Conservation (phyloP, 1,284 basidiomycete species). For the Irpex sp. region DNA sequence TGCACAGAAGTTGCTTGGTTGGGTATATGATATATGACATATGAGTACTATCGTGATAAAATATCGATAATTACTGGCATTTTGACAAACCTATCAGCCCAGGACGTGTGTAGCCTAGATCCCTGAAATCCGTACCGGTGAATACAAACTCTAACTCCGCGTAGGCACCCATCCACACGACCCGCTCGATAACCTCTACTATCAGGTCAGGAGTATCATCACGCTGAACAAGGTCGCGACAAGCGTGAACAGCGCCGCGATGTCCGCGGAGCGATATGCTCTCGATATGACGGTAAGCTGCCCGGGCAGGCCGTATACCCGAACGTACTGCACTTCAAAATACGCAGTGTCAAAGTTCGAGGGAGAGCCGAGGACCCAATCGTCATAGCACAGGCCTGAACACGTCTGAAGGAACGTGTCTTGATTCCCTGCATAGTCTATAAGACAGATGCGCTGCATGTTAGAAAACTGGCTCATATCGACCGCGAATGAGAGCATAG, state of each 20-base stretch:
- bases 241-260: conserved; percentile 12
- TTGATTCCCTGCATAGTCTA: conserved; percentile 36
- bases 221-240: conserved; percentile 3
- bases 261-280: conserved; percentile 19
- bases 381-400: conserved; percentile 62
- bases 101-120: background rate
- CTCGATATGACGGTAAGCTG: conserved; percentile 25
- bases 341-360: conserved; percentile 68
- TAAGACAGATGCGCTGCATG: background rate
- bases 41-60: background rate
- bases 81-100: background rate
- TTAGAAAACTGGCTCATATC: background rate
- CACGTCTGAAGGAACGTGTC: conserved; percentile 63
- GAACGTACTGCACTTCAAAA: conserved; percentile 68
- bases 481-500: background rate
- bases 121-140: background rate
- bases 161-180: background rate
- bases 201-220: background rate
- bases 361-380: conserved; percentile 69
- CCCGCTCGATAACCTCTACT: background rate
- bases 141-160: background rate
- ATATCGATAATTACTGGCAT: background rate
- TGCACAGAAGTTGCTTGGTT: too few relatives aligned
- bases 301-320: conserved; percentile 43
- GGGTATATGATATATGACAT: too few relatives aligned